Conservation (phyloP, 108 stramenopile species). For the Conticribra guillardii region DNA sequence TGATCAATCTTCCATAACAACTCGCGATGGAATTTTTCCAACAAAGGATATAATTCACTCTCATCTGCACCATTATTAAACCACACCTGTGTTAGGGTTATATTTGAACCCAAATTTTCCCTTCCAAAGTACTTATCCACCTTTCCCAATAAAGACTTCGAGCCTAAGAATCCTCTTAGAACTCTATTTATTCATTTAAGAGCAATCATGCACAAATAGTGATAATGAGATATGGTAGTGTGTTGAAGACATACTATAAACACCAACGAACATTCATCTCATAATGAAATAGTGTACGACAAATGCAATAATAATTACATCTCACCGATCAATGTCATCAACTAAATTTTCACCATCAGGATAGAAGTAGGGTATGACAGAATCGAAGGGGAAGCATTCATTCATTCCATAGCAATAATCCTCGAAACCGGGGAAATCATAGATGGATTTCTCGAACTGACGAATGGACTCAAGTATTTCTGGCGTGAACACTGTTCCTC, state of each 20-base stretch:
- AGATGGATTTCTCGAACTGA: not conserved
- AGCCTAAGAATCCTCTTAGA: not conserved
- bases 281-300: too few relatives aligned
- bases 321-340: slow-evolving; percentile 9
- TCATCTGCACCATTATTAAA: not conserved
- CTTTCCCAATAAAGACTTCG: not conserved
- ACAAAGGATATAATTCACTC: not conserved
- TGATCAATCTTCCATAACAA: slow-evolving; percentile 1
- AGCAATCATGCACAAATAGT: too few relatives aligned
- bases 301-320: too few relatives aligned
- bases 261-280: too few relatives aligned
- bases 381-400: slow-evolving; percentile 8
- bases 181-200: too few relatives aligned
- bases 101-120: slow-evolving; percentile 6
- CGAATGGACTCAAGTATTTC: not conserved
- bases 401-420: slow-evolving; percentile 4
- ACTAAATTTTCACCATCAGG: slow-evolving; percentile 3
- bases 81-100: not conserved
- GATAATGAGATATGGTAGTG: too few relatives aligned
- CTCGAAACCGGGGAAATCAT: not conserved
- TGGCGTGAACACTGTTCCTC: not conserved
- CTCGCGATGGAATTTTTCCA: not conserved
- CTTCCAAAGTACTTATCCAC: slow-evolving; percentile 4
- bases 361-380: slow-evolving; percentile 3
- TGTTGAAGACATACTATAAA: too few relatives aligned